Evolutionary conservation across 1,284 basidiomycete species (phyloP), one percentile per base, ranked within the genome.

Genomic region (Pisolithus thermaeus): DNA sequence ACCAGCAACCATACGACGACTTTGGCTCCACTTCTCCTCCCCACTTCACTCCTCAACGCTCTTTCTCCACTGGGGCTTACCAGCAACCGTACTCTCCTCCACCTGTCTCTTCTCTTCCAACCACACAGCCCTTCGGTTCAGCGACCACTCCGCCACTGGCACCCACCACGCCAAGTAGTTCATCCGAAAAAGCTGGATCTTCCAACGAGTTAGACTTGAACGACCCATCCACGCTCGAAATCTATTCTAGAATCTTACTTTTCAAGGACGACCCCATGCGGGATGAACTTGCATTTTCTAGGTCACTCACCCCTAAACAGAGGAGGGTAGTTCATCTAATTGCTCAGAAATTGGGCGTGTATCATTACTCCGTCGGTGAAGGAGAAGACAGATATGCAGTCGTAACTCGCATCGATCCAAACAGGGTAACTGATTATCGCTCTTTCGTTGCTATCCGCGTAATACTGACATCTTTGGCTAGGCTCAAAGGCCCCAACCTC

Each of bases 251-350:
- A 58, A 92, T 98, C 51, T 74, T 98, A 44, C 79, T 98, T 40
- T 99, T 99, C 84, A 97, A 97, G 73, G 95, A 97, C 62, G 96
- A 99, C 68, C 86, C 82, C 57, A 95, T 99, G 91, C 83, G 97
- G 32, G 96, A 99, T 62, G 96, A 99, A 70, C 83, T 99, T 39
- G 90, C 93, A 4, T 98, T 99, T 68, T 95, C 94, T 32, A 77
- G 91, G 55, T 87, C 86, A 18, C 79, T 98, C 18, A 79, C 81
- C 20, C 81, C 92, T 16, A 87, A 89, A 64, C 95, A 98, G 69
- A 76, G 96, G 49, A 78, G 94, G 55, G 88, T 94, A 18, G 96
- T 99, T 18, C 96, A 99, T 68, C 78, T 98, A 50, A 90, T 99
- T 49, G 95, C 97, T 2, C 92, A 96, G 71, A 97, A 93, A 72